Base-by-base conservation (phyloP, 2,329 filamentous ascomycete species). In the Colletotrichum caudatum region DNA sequence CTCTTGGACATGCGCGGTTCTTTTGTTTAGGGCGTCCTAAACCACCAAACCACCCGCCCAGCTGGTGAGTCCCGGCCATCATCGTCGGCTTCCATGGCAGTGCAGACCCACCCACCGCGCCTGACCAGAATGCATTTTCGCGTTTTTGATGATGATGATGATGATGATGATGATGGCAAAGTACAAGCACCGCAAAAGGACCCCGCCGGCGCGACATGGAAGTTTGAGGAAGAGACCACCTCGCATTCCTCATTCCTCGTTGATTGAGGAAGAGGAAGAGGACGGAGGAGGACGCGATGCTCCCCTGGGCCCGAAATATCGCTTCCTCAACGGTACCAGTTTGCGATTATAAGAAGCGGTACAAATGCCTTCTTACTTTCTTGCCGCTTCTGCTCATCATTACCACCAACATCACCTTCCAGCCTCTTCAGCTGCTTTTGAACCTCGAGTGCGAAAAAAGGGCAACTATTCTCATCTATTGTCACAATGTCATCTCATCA, bases 401-500 rank as follows among this genome's bases (percentile, higher is more conserved):
- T 6, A 23, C 1, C 14, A 41, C 20, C 18, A 35, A n/a, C n/a
- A 23, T 9, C 16, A 1, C 6, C 33, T 5, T 20, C 2, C 12
- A 20, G 5, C 16, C 20, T 18, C 35, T 33, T 6, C 23, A 53
- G 18, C 29, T 16, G 4, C 23, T 12, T 18, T 26, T 7, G 4
- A 26, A 29, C 2, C 33, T n/a, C 20, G 3, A 6, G n/a, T 20
- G 3, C 11, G 20, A 26, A 37, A 7, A 54, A 26, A 56, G 51
- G 35, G 9, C 37, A 9, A 2, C 3, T 39, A 6, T 26, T 14
- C 18, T 18, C 1, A 46, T 41, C 20, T 46, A 48, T 46, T 44
- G 8, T n/a, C 8, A 65, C 9, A 12, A 71, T 72, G 70, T 71
- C 70, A 3, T 56, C 66, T 5, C 37, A 57, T 5, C 23, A 39